Evolutionary conservation across 2,329 filamentous ascomycete genomes (phyloP), one percentile per base, ranked within the genome.

Genomic region (Fusarium illudens): DNA sequence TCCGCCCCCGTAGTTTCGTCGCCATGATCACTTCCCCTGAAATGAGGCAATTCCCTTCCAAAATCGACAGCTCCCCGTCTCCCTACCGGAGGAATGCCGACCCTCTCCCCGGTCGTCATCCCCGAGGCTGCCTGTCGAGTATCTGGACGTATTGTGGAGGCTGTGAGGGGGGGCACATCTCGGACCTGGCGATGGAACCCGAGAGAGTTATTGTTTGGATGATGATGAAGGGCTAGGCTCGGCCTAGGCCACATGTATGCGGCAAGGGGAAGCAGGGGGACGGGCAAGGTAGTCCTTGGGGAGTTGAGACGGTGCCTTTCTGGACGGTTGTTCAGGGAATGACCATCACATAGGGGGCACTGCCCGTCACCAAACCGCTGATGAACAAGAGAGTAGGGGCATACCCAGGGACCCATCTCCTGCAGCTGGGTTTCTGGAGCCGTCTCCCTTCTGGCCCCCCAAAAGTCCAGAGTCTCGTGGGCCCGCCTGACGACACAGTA

Each of bases 261-360:
- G 39, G 20, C 20, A 44, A 6, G 39, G 22, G 20, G 15, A n/a
- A 25, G 15, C 20, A 11, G 39, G 20, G 20, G 39, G 22, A 20
- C 22, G n/a, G 39, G 22, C 25, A 10, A 44, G 20, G 22, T 25
- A 9, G 39, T 44, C 20, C 20, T 44, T 25, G 39, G n/a, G 39
- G 39, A 10, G 12, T 22, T 22, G 37, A 9, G 15, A 25, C 25
- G 22, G 22, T 44, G 20, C 39, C 19, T 12, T n/a, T n/a, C 39
- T 25, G 13, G 15, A 44, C 20, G 10, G 8, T 27, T 27, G 15
- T 60, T 60, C 22, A 54, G 46, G 8, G 59, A 52, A 19, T 70
- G 71, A 32, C 37, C 60, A 32, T 62, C 71, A 39, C 68, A 68
- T 36, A 51, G 63, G n/a, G 44, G 51, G 39, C 64, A 73, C 54